These are phyloP conservation scores for Colletotrichum gloeosporioides DNA, from an alignment of 2,329 filamentous ascomycete genomes.

Conservation along the genomic window DNA sequence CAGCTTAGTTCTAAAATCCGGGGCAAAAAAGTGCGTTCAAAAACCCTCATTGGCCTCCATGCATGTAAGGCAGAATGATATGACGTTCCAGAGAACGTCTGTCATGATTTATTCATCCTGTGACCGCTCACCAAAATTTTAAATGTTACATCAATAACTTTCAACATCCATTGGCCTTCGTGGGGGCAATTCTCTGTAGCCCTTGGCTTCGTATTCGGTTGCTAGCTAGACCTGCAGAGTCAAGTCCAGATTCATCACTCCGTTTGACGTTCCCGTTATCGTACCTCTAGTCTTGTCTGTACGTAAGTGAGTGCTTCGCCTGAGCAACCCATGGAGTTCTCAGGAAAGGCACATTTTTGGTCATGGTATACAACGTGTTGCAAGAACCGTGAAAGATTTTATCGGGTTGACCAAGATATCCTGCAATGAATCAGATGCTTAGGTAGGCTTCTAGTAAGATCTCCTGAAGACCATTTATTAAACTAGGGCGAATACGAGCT, in stretches of 20 bases:
- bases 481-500: too few relatives aligned
- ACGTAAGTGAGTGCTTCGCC: background rate
- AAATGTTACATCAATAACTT: background rate
- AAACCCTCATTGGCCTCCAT: background rate
- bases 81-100: background rate
- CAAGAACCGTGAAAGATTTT: background rate
- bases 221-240: background rate
- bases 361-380: background rate
- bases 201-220: background rate
- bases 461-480: too few relatives aligned
- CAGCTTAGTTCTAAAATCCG: background rate
- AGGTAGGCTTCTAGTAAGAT: too few relatives aligned
- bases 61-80: background rate
- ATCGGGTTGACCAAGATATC: background rate
- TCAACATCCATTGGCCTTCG: background rate
- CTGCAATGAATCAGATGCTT: background rate
- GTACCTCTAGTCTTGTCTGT: too few relatives aligned
- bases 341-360: background rate
- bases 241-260: background rate
- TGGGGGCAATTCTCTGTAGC: background rate
- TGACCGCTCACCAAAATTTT: background rate
- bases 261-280: background rate
- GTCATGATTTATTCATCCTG: too few relatives aligned
- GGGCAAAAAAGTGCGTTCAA: background rate
- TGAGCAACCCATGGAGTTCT: background rate